These are phyloP conservation scores for Jimgerdemannia lactiflua DNA, from an alignment of 192 early-diverging fungal genomes.

Conservation along the genomic window DNA sequence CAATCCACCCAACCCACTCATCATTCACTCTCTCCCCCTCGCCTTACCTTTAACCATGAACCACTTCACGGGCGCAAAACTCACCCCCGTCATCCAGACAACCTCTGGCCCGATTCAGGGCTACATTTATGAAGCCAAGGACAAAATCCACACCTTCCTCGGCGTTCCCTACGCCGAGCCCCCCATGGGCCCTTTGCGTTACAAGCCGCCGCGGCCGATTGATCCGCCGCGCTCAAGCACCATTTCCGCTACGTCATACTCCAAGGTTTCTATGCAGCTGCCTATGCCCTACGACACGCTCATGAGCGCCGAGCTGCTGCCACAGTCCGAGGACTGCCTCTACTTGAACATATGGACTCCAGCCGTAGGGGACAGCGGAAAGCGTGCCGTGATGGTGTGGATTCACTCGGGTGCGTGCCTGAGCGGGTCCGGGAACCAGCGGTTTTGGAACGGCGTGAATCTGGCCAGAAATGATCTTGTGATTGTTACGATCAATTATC, in stretches of 20 bases:
- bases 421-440: slow-evolving; percentile 30
- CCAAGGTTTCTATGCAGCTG: slow-evolving; percentile 25
- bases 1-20: too few relatives aligned
- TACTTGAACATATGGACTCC: slow-evolving; percentile 54
- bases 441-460: slow-evolving; percentile 40
- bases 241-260: slow-evolving; percentile 25
- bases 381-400: slow-evolving; percentile 59
- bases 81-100: neutral
- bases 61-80: neutral
- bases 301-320: slow-evolving; percentile 19
- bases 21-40: too few relatives aligned
- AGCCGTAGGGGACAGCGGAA: slow-evolving; percentile 9
- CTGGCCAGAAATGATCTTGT: slow-evolving; percentile 25
- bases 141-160: slow-evolving; percentile 11
- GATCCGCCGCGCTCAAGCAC: slow-evolving; percentile 11
- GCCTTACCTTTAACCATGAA: neutral
- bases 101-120: neutral
- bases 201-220: slow-evolving; percentile 33
- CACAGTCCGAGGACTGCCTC: slow-evolving; percentile 51
- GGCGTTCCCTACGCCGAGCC: slow-evolving; percentile 42
- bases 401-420: slow-evolving; percentile 58
- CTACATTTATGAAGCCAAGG: neutral
- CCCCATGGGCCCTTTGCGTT: slow-evolving; percentile 29
- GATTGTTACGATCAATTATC: slow-evolving; percentile 52
- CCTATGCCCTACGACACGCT: slow-evolving; percentile 26